Base-by-base conservation (phyloP, 805 yeast species). In the Starmerella floris region DNA sequence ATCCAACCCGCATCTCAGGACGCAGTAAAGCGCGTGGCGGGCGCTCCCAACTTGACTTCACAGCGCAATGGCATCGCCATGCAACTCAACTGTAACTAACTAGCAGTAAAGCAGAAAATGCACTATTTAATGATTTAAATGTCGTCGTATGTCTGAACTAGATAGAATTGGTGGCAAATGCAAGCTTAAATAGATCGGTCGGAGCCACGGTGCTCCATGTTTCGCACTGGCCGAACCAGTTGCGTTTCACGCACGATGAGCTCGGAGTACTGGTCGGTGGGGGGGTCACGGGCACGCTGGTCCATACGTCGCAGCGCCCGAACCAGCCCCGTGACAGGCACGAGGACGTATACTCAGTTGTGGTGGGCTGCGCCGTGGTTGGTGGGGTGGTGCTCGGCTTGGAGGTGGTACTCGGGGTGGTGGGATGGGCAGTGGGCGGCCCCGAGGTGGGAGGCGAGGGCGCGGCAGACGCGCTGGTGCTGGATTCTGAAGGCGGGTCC, bases 261-360 rank as follows among this genome's bases (percentile, higher is more conserved):
- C 21, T 25, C 30, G 35, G n/a, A 10, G 17, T 22, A n/a, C 22
- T 17, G 10, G 20, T 16, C 34, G 20, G 8, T 20, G 42, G 17
- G 5, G 37, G 15, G 2, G 39, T 13, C 23, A 19, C 33, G 2
- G 49, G 46, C 13, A 23, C 13, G 2, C 44, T 45, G 8, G 45
- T 37, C 53, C 53, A 54, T 15, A 33, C 28, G 3, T 46, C 38
- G 39, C 59, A 56, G 35, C 42, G 33, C 19, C 58, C 56, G 25
- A 46, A 54, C 58, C 58, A 55, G 13, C 44, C 51, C 8, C 52
- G 31, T 2, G 39, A 28, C 13, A 45, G 28, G 35, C 56, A 53
- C 10, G 46, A 43, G 4, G 45, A 37, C 35, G 39, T 21, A 5
- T 9, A 6, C 23, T 50, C 38, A 23, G 36, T 34, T 17, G 37